phyloP scores from a whole-genome alignment of 768 basidiomycete genomes.

The Collybiopsis confluens region DNA sequence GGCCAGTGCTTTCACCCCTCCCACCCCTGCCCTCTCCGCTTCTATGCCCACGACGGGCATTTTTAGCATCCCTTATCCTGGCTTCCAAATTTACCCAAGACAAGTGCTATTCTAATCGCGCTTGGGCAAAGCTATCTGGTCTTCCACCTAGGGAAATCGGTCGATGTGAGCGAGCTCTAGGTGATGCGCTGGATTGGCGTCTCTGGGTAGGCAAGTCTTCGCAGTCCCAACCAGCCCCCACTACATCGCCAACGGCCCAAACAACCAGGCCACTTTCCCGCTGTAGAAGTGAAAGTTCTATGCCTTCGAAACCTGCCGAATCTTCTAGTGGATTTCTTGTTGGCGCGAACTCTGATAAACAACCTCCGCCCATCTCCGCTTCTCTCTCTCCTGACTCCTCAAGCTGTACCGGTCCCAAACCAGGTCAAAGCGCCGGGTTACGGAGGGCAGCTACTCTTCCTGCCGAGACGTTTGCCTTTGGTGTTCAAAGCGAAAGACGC shows the following conservation, averaged over 20 bases:
- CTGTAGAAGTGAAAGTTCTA: conserved; percentile 46
- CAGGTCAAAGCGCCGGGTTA: conserved; percentile 20
- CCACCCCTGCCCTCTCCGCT: conserved; percentile 69
- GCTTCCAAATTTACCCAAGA: conserved; percentile 94
- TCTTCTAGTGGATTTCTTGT: conserved; percentile 20
- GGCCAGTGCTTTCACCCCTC: conserved; percentile 17
- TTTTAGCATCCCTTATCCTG: conserved; percentile 82
- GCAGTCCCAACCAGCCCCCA: conserved; percentile 21
- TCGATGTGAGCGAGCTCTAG: conserved; percentile 83
- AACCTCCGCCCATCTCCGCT: not conserved
- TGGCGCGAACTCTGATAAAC: conserved; percentile 11
- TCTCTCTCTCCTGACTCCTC: conserved; percentile 7
- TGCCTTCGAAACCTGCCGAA: conserved; percentile 16
- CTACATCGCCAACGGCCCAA: conserved; percentile 16
- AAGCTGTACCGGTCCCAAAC: not conserved
- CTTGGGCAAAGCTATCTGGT: conserved; percentile 94
- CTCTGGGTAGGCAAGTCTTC: conserved; percentile 81
- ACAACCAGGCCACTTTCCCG: conserved; percentile 36
- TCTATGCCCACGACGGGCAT: conserved; percentile 83
- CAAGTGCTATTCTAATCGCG: conserved; percentile 87
- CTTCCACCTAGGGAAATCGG: conserved; percentile 83
- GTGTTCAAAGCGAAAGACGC: conserved; percentile 3
- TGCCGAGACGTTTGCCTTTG: conserved; percentile 21
- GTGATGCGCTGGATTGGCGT: conserved; percentile 84
- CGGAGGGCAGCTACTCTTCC: conserved; percentile 42